Conservation (phyloP, 306 rosid species). For the Astragalus glycyphyllos region DNA sequence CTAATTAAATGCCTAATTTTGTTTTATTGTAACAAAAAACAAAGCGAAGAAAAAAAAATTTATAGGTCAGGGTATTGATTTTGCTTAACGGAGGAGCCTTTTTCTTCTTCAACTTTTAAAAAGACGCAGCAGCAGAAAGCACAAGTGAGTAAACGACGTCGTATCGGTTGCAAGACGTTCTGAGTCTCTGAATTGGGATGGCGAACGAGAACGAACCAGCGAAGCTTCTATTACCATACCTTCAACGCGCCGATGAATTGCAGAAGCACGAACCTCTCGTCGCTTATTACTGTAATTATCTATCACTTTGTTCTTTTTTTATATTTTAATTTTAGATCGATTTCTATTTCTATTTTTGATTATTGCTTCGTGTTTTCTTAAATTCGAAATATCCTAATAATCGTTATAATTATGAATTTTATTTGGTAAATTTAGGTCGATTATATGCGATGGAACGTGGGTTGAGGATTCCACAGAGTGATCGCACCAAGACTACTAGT, state of each 20-base stretch:
- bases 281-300: constrained; percentile 79
- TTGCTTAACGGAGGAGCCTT: no score
- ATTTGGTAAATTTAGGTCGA: constrained; percentile 65
- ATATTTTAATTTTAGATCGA: constrained; percentile 28
- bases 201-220: constrained; percentile 96
- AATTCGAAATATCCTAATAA: constrained; percentile 1
- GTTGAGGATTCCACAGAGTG: constrained; percentile 82
- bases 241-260: constrained; percentile 99
- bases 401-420: background rate
- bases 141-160: constrained; percentile 25
- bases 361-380: constrained; percentile 11
- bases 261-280: constrained; percentile 98
- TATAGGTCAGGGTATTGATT: no score
- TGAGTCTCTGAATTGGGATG: constrained; percentile 48
- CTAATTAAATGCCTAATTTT: no score
- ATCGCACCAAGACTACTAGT: constrained; percentile 94
- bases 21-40: no score
- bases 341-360: background rate
- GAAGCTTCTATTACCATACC: constrained; percentile 92
- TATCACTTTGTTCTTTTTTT: background rate
- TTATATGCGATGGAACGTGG: constrained; percentile 98
- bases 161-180: background rate
- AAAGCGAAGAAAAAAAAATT: no score
- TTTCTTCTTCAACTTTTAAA: no score
- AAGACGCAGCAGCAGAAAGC: background rate